Base-by-base conservation (phyloP, 768 basidiomycete species). In the Trametes meyenii region DNA sequence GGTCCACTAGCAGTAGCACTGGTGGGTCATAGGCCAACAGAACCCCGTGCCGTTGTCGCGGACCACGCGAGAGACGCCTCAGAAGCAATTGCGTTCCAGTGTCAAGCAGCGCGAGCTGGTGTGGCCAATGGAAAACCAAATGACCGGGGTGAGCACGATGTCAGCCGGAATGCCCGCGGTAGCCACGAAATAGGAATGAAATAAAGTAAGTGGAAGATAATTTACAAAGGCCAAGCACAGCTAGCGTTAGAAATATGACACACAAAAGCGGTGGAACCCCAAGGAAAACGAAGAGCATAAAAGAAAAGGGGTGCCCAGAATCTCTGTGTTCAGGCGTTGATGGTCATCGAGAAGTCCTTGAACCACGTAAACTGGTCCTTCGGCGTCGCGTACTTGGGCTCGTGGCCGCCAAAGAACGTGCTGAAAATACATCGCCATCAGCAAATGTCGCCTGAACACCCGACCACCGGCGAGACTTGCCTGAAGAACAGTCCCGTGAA, bases 331-430 rank as follows among this genome's bases (percentile, higher is more conserved):
- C 58, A 66, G 45, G 49, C 60, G 43, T 72, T 66, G 58, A 69
- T 67, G 35, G 39, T 62, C 63, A 92, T 80, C 16, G 73, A 71
- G 66, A 90, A 90, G 65, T 83, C 85, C 66, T 81, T 90, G 76
- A 92, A 93, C 85, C 88, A 92, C 0, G 82, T 79, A 65, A 86
- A 86, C 70, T 92, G 92, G 70, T 91, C 85, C 64, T 74, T 81
- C 3, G 91, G 90, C 17, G 89, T 86, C 16, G 87, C 89, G 68
- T 84, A 92, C 44, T 79, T 67, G 5, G 75, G 66, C 5, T 84
- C 85, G 63, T 92, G 89, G 0, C 90, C 91, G 12, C 90, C 91
- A 66, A 92, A 92, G 74, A 90, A 90, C 7, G 89, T 88, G 64
- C 87, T 88, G 64, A 2, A 51, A 10, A 19, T 5, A 19, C 21